Percentiles rank a stretch among this genome's conserved stretches.
Evolutionary conservation across 2,329 filamentous ascomycete genomes (phyloP).

Genomic region (Alternaria sp.): DNA sequence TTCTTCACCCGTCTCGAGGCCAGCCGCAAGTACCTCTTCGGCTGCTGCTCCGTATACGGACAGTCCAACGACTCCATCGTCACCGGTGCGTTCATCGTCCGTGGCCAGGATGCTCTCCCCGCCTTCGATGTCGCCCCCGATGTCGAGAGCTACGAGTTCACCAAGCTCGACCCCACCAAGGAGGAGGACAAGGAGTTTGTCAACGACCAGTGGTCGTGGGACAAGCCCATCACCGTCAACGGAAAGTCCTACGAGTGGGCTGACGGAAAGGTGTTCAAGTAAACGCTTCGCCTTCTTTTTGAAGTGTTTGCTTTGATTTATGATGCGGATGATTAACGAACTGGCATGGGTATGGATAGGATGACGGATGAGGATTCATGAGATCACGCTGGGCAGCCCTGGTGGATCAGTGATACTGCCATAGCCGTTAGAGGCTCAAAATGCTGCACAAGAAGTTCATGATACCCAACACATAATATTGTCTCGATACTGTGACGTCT

Average conservation of each 20-base stretch:
- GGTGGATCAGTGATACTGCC: constrained; percentile 36
- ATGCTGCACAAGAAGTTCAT: constrained; percentile 35
- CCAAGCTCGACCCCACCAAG: constrained; percentile 91
- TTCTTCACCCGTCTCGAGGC: constrained; percentile 97
- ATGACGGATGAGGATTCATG: constrained; percentile 33
- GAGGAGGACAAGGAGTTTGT: constrained; percentile 84
- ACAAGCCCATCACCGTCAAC: constrained; percentile 77
- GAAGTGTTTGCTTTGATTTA: constrained; percentile 30
- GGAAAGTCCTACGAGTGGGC: constrained; percentile 91
- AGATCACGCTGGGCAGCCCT: constrained; percentile 30
- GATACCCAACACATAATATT: constrained; percentile 22
- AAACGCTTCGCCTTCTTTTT: constrained; percentile 54
- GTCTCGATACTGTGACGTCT: constrained; percentile 1
- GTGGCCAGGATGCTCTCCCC: constrained; percentile 82
- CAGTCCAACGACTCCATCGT: constrained; percentile 87
- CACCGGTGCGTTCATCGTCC: constrained; percentile 91
- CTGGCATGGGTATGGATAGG: constrained; percentile 37
- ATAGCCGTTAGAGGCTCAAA: constrained; percentile 34
- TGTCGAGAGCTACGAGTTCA: constrained; percentile 95
- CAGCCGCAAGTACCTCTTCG: constrained; percentile 98
- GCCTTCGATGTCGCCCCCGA: constrained; percentile 98
- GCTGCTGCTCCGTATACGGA: constrained; percentile 87
- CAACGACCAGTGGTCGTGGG: constrained; percentile 89
- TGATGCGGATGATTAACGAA: constrained; percentile 46
- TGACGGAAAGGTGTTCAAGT: constrained; percentile 99